Conservation (phyloP, 345 rosid genomes). For the Moringa oleifera region DNA sequence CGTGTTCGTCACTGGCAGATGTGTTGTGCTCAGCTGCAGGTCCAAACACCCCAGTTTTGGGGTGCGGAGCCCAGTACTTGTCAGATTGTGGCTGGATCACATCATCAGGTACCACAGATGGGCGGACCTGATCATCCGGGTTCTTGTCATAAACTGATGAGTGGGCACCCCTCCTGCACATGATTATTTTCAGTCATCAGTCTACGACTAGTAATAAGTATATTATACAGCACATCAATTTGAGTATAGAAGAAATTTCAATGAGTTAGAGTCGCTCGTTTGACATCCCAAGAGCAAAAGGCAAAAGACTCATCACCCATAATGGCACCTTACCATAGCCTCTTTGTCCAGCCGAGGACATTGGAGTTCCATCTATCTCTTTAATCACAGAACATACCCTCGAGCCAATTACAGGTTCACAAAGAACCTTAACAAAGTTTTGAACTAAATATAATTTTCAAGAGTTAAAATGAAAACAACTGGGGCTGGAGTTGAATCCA, state of each 20-base stretch:
- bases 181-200: background rate
- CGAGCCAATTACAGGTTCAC: too few species aligned
- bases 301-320: too few species aligned
- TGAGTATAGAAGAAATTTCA: background rate
- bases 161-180: conserved; percentile 45
- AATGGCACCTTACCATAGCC: too few species aligned
- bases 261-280: too few species aligned
- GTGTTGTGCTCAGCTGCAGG: conserved; percentile 42
- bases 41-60: conserved; percentile 85
- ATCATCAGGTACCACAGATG: conserved; percentile 62
- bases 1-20: conserved; percentile 19
- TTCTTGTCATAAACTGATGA: conserved; percentile 80
- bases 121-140: conserved; percentile 51
- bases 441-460: too few species aligned
- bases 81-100: conserved; percentile 58
- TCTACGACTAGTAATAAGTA: conserved; percentile 18
- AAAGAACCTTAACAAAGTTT: too few species aligned
- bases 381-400: too few species aligned
- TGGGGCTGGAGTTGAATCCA: too few species aligned
- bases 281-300: too few species aligned
- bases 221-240: conserved; percentile 11
- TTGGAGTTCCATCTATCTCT: too few species aligned
- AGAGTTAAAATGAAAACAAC: too few species aligned
- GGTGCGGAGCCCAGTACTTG: conserved; percentile 95
- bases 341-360: too few species aligned